Evolutionary conservation across 768 basidiomycete genomes (phyloP), one percentile per base, ranked within the genome.

Genomic region (Termitomyces eurrhizus): DNA sequence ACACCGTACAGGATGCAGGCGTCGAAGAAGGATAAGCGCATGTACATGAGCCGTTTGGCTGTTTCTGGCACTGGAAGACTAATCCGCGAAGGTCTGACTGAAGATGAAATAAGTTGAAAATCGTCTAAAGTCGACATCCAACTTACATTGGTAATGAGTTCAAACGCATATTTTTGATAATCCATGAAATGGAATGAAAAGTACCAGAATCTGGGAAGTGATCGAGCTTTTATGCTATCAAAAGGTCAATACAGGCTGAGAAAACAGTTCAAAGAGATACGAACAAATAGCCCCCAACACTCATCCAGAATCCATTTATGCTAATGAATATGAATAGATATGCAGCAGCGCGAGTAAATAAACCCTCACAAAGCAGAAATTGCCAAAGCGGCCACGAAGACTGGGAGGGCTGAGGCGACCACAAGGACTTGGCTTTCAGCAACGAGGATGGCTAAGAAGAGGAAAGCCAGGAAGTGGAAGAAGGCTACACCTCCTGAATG

Each of bases 321-420:
- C 77, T 69, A 36, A 36, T 18, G 11, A n/a, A 26, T 7, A 21
- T 48, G 8, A 35, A 36, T 11, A 24, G 42, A 14, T 44, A 48
- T 37, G 2, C n/a, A 12, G 29, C 21, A 32, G 4, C 46, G 46
- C 5, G 29, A n/a, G 45, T 14, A 18, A 13, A 59, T 18, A 21
- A 35, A 13, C 5, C 67, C 71, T 58, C 56, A 74, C 73, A 84
- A 86, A 7, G 78, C 75, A 13, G 77, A 73, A 8, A 86, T 75
- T 0, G 85, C 85, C 7, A 87, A 72, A 5, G 85, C 80, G 0
- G 84, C 84, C 18, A 86, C 83, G 58, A 86, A 86, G 32, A 85
- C 78, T 0, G 86, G 86, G 2, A 86, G 58, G 11, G 80, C 57
- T 0, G 83, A 74, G 0, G 84, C 80, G 35, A 86, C 68, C 14